These are phyloP conservation scores for Phialophora chinensis DNA, from an alignment of 2,329 filamentous ascomycete genomes.

Conservation along the genomic window DNA sequence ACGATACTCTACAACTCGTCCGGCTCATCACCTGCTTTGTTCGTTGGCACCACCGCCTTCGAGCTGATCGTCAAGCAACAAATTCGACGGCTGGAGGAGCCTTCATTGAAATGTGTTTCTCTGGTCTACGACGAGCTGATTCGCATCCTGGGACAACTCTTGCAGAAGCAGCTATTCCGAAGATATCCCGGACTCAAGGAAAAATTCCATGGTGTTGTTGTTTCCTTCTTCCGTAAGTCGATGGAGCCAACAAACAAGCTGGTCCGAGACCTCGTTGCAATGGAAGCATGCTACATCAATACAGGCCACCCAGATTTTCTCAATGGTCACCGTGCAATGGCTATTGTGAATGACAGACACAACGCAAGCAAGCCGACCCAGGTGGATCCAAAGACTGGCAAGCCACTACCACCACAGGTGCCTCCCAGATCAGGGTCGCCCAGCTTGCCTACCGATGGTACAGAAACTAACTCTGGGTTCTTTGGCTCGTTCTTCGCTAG, in stretches of 20 bases:
- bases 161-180: slow-evolving; percentile 87
- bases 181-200: slow-evolving; percentile 95
- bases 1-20: slow-evolving; percentile 98
- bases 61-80: slow-evolving; percentile 98
- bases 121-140: slow-evolving; percentile 97
- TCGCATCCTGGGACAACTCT: slow-evolving; percentile 87
- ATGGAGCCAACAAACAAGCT: slow-evolving; percentile 99
- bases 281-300: slow-evolving; percentile 98
- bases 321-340: slow-evolving; percentile 96
- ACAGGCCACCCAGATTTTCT: slow-evolving; percentile 98
- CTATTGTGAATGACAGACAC: slow-evolving; percentile 93
- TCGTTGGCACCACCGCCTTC: slow-evolving; percentile 97
- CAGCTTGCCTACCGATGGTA: slow-evolving; percentile 64
- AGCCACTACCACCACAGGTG: slow-evolving; percentile 73
- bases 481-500: slow-evolving; percentile 98
- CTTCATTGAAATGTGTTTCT: slow-evolving; percentile 95
- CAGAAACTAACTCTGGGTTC: slow-evolving; percentile 74
- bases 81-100: slow-evolving; percentile 94
- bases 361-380: slow-evolving; percentile 82
- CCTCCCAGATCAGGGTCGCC: slow-evolving; percentile 79
- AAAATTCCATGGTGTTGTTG: slow-evolving; percentile 92
- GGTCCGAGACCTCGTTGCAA: slow-evolving; percentile 86
- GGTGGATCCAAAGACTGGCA: slow-evolving; percentile 98
- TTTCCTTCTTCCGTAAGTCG: slow-evolving; percentile 94
- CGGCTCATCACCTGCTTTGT: slow-evolving; percentile 94